Conservation (phyloP, 345 rosid species). For the Acer campestre region DNA sequence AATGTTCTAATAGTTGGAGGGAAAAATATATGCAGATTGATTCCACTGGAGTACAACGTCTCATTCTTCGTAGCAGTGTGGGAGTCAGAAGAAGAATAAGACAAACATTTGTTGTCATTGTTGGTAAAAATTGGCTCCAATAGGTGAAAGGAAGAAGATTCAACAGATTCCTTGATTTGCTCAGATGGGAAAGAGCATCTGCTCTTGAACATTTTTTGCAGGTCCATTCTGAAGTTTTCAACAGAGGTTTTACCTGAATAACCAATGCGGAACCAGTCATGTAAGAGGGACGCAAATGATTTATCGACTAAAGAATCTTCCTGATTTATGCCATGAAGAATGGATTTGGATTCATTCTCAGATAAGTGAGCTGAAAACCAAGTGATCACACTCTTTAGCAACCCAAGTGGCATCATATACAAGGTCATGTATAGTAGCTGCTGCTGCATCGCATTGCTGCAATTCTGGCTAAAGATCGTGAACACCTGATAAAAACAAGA, state of each 20-base stretch:
- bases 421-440: slow-evolving; percentile 59
- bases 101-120: slow-evolving; percentile 31
- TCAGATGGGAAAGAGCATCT: slow-evolving; percentile 40
- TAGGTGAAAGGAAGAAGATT: slow-evolving; percentile 29
- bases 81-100: slow-evolving; percentile 30
- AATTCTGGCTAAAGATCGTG: slow-evolving; percentile 48
- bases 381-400: slow-evolving; percentile 63
- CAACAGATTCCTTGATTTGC: slow-evolving; percentile 38
- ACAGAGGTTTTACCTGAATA: slow-evolving; percentile 58
- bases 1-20: slow-evolving; percentile 32
- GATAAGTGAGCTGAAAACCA: slow-evolving; percentile 75
- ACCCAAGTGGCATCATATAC: slow-evolving; percentile 73
- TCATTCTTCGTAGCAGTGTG: slow-evolving; percentile 25
- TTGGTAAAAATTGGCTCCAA: slow-evolving; percentile 25
- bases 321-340: slow-evolving; percentile 47
- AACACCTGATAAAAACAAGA: slow-evolving; percentile 48
- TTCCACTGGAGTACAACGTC: slow-evolving; percentile 48
- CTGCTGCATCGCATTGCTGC: slow-evolving; percentile 57
- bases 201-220: slow-evolving; percentile 49
- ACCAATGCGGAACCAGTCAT: slow-evolving; percentile 63
- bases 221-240: slow-evolving; percentile 51
- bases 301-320: slow-evolving; percentile 35
- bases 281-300: slow-evolving; percentile 56
- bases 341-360: slow-evolving; percentile 48
- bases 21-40: slow-evolving; percentile 41